Evolutionary conservation across 257 asterid genomes (phyloP), one percentile per base, ranked within the genome.

Genomic region (Lycium ferocissimum): DNA sequence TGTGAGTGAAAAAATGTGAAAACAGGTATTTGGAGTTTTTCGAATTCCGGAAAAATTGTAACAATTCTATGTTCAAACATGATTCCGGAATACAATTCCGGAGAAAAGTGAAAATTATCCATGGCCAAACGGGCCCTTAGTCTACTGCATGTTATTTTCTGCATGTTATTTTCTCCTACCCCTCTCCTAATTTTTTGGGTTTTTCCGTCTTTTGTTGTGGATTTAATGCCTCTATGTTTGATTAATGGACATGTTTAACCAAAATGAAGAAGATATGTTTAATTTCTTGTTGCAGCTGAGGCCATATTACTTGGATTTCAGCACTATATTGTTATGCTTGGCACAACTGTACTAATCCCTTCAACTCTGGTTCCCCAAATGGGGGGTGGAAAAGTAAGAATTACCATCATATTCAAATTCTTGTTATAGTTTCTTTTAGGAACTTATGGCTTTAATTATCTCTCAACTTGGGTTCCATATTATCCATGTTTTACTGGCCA

Each of bases 271-370:
- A 54, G 22, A 35, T 56, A 57, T 14, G 35, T 45, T 65, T 40
- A 66, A 38, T 70, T 86, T 85, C 58, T 85, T 20, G 81, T 85
- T 89, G 94, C 90, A 95, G 99, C 99, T 84, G 99, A 96, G 94
- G 99, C 99, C 65, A 90, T 96, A 83, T 86, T 96, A 85, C 98
- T 96, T 83, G 99, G 98, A 10, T 96, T 96, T 87, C 99, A 96
- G 70, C 98, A 96, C 95, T 96, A 91, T 87, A 91, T 95, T 86
- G 99, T 96, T 89, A 95, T 96, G 99, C 98, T 96, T 72, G 99
- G 99, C 43, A 92, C 98, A 66, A 96, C 98, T 47, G 99, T 96
- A 58, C 95, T 95, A 79, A 96, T 96, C 26, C 99, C 98, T 51
- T 71, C 98, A 76, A 26, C 87, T 79, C 88, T 95, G 62, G 94